Evolutionary conservation across 768 basidiomycete genomes (phyloP).

Genomic region (Collybiopsis luxurians): DNA sequence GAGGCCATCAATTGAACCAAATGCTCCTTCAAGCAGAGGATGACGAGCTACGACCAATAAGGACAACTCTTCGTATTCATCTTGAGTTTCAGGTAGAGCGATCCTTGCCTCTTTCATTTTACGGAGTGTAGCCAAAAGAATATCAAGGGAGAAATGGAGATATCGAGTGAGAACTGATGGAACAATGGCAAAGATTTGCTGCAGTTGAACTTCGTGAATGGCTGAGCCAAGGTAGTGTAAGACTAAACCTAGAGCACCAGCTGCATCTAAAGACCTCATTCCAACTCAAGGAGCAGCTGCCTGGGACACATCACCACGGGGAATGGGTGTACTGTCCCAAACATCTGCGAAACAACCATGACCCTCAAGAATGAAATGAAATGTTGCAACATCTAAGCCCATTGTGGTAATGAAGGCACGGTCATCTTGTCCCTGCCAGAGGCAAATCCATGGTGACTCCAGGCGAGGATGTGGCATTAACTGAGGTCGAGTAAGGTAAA

Average conservation of each 20-base stretch:
- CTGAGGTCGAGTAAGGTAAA: too few relatives aligned
- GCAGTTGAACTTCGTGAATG: constrained; percentile 35
- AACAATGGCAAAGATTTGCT: constrained; percentile 45
- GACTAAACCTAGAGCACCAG: constrained; percentile 35
- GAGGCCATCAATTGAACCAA: constrained; percentile 40
- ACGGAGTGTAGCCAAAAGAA: constrained; percentile 24
- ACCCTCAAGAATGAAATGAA: too few relatives aligned
- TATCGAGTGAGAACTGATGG: constrained; percentile 35
- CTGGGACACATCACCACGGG: too few relatives aligned
- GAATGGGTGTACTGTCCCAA: too few relatives aligned
- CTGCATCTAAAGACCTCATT: too few relatives aligned
- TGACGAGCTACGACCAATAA: constrained; percentile 28
- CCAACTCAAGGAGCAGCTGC: too few relatives aligned
- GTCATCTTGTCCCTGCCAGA: too few relatives aligned
- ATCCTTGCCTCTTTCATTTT: constrained; percentile 27
- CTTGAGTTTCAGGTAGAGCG: constrained; percentile 17
- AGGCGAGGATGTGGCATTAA: too few relatives aligned
- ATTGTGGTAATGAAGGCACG: too few relatives aligned
- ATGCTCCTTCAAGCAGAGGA: constrained; percentile 31
- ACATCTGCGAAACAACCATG: too few relatives aligned
- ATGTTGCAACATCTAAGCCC: too few relatives aligned
- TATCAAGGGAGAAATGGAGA: constrained; percentile 30
- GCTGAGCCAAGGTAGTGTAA: constrained; percentile 42
- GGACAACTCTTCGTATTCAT: constrained; percentile 26
- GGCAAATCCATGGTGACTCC: too few relatives aligned